These are phyloP conservation scores for Gnetum montanum DNA, from an alignment of 75 land plant species.

Conservation along the genomic window DNA sequence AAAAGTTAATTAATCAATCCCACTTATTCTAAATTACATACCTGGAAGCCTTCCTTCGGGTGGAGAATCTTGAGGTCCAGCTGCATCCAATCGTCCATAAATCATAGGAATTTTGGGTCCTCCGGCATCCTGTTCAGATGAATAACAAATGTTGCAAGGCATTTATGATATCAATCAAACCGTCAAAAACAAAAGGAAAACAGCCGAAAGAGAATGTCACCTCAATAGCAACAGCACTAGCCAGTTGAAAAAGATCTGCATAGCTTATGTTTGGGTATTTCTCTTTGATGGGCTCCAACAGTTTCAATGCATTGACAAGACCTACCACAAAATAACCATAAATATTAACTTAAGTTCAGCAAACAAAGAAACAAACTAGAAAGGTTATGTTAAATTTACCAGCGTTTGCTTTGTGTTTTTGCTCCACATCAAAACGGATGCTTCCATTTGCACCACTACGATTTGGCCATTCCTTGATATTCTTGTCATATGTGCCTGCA, in stretches of 20 bases:
- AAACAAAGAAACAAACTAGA: not conserved
- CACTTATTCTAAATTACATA: slow-evolving; percentile 17
- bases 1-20: no score
- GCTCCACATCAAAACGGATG: slow-evolving; percentile 66
- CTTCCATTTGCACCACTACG: slow-evolving; percentile 98
- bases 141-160: not conserved
- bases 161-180: not conserved
- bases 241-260: slow-evolving; percentile 96
- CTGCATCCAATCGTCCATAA: slow-evolving; percentile 81
- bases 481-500: slow-evolving; percentile 91
- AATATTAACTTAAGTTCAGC: not conserved
- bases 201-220: slow-evolving; percentile 16
- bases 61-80: slow-evolving; percentile 77
- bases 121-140: slow-evolving; percentile 92
- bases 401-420: slow-evolving; percentile 91
- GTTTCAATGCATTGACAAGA: slow-evolving; percentile 73
- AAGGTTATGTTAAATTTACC: slow-evolving; percentile 36
- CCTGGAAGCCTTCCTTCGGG: slow-evolving; percentile 95
- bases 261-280: slow-evolving; percentile 75
- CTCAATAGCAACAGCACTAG: slow-evolving; percentile 97
- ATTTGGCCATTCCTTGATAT: slow-evolving; percentile 80
- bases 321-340: slow-evolving; percentile 30
- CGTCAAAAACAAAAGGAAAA: slow-evolving; percentile 2
- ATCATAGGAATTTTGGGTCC: slow-evolving; percentile 93
- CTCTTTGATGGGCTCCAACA: slow-evolving; percentile 79